phyloP scores from a whole-genome alignment of 495 filamentous ascomycete species.

The Aspergillus hancockii region DNA sequence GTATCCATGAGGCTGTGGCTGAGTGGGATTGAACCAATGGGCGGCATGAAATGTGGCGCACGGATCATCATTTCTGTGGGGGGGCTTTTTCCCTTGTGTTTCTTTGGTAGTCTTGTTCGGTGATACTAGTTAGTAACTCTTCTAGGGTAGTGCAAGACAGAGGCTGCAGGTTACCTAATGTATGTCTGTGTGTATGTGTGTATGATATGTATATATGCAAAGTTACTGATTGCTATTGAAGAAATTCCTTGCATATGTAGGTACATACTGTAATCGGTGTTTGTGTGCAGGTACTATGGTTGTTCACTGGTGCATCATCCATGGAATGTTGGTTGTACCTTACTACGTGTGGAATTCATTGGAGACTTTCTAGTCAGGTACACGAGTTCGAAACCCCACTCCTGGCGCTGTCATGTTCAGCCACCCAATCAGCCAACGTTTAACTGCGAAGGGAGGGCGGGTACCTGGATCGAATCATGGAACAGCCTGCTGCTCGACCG shows the following conservation, averaged over 20 bases:
- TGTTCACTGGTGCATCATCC: background rate
- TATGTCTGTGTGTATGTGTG: background rate
- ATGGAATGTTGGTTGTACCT: background rate
- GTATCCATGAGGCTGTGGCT: constrained; percentile 13
- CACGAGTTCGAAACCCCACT: constrained; percentile 20
- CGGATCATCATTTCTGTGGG: constrained; percentile 15
- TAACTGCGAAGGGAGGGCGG: constrained; percentile 9
- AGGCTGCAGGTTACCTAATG: background rate
- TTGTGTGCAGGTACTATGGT: background rate
- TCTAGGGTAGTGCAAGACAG: background rate
- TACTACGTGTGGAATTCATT: background rate
- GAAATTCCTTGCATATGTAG: background rate
- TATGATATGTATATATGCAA: background rate
- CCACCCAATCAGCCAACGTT: constrained; percentile 12
- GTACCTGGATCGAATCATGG: constrained; percentile 19
- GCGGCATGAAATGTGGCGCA: constrained; percentile 1
- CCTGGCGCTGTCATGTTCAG: constrained; percentile 21
- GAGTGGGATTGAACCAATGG: constrained; percentile 16
- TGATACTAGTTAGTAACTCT: background rate
- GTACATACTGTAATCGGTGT: background rate
- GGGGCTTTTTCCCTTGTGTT: background rate
- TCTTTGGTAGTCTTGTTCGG: background rate
- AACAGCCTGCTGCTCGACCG: constrained; percentile 3
- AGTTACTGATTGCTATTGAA: background rate
- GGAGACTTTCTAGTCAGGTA: constrained; percentile 9